Percentiles rank a stretch among this genome's conserved stretches.
Evolutionary conservation across 441 rosid genomes (phyloP).

Genomic region (Geranium incanum): DNA sequence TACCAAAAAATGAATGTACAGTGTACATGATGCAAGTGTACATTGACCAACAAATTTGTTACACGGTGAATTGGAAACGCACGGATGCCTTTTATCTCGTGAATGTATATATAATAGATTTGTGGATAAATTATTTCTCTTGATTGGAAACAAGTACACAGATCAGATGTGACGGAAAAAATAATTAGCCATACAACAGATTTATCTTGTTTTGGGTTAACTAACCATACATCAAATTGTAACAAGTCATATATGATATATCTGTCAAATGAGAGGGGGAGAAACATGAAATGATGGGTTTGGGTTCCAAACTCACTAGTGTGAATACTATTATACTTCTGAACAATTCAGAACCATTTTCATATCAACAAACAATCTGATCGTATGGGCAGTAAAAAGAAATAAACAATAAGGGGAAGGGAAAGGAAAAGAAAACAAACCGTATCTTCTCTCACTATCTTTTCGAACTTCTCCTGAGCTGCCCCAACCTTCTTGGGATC

Average conservation of each 20-base stretch:
- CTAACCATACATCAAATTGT: background rate
- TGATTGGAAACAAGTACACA: background rate
- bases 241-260: constrained; percentile 9
- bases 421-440: constrained; percentile 37
- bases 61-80: background rate
- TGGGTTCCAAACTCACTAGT: background rate
- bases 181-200: background rate
- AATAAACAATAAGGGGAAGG: constrained; percentile 13
- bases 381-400: background rate
- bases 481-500: constrained; percentile 43
- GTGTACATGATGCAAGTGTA: constrained; percentile 1
- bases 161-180: background rate
- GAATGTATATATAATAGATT: background rate
- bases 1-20: background rate
- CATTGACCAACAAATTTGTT: background rate
- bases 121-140: background rate
- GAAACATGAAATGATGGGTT: background rate
- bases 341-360: background rate
- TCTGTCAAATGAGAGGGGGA: background rate
- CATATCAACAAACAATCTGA: background rate
- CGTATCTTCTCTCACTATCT: constrained; percentile 67
- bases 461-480: constrained; percentile 51
- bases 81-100: background rate
- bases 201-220: background rate
- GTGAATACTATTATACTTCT: background rate